Evolutionary conservation across 441 rosid species (phyloP), one percentile per base, ranked within the genome.

Genomic region (Macaranga tanarius): DNA sequence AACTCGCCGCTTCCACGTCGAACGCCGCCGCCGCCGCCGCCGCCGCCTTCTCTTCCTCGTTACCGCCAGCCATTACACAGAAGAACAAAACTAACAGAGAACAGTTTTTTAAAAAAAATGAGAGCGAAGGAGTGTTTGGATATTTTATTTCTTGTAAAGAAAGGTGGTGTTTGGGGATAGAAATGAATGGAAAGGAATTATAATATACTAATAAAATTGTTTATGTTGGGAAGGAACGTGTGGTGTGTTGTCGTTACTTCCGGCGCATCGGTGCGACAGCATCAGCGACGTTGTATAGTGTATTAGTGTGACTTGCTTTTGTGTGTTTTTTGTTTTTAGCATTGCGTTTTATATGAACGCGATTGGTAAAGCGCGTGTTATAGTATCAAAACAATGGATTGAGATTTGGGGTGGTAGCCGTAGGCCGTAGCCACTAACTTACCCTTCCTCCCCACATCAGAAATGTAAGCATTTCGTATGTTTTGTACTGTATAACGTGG

Each of bases 1-100:
- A 68, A 63, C 61, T 40, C 17, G 89, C 92, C 26, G 87, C 86
- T 58, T 71, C 82, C 45, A 23, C 68, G 40, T 83, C 89, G 65
- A 87, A 83, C 66, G 71, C 74, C 72, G 67, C 38, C 71, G 2
- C 51, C 26, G 3, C 25, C 38, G 38, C 38, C 4, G 38, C 38
- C 38, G 38, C 38, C 5, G 38, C 61, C 75, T 51, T 7, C 59
- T 8, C 40, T 45, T 17, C 55, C 31, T 50, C 15, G 45, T 42
- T 69, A 40, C 26, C 62, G 25, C 57, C 15, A 23, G 25, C 50
- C 15, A 23, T 2, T 50, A 2, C 38, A 31, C 38, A 31, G 38
- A 31, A 4, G 38, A 31, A 31, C 38, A 31, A 31, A 5, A 31
- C 38, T 31, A 31, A 31, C 38, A 31, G 38, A 31, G 4, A 31